A percentile compares a stretch with the other conserved stretches of the same genome.
Evolutionary conservation across 306 rosid genomes (phyloP).

Genomic region (Senna siamea): DNA sequence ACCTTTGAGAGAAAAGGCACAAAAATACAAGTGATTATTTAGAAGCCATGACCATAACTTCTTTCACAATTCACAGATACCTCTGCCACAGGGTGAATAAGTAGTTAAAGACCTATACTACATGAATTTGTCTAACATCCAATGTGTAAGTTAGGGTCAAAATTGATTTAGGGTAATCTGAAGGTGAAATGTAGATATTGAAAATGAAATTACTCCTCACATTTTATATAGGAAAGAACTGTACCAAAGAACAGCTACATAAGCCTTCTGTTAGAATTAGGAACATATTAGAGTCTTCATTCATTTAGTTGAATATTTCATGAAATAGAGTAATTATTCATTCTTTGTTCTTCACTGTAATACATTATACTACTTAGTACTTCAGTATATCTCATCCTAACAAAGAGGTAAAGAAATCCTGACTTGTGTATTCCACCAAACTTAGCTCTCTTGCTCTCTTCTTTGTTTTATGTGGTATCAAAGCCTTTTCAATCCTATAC

Average conservation of each 20-base stretch:
- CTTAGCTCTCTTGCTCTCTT: too few species aligned
- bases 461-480: too few species aligned
- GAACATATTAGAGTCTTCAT: too few species aligned
- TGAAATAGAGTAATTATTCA: too few species aligned
- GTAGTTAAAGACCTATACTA: not conserved
- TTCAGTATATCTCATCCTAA: too few species aligned
- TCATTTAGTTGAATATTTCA: too few species aligned
- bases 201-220: slow-evolving; percentile 3
- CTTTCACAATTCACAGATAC: not conserved
- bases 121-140: not conserved
- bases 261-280: too few species aligned
- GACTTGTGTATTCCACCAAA: too few species aligned
- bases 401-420: too few species aligned
- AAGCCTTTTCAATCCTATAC: not conserved
- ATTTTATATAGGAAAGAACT: not conserved
- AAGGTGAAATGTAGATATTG: not conserved
- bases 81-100: not conserved
- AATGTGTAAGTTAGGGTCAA: not conserved
- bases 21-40: not conserved
- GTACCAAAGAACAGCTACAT: not conserved
- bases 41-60: not conserved
- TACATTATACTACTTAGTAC: too few species aligned
- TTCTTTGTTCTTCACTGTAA: too few species aligned
- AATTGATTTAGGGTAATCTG: not conserved
- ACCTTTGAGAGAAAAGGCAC: slow-evolving; percentile 58